Percentiles rank a stretch among this genome's conserved stretches.
Conservation (phyloP, 192 early-diverging fungal species). For the Gonapodya sp. region DNA sequence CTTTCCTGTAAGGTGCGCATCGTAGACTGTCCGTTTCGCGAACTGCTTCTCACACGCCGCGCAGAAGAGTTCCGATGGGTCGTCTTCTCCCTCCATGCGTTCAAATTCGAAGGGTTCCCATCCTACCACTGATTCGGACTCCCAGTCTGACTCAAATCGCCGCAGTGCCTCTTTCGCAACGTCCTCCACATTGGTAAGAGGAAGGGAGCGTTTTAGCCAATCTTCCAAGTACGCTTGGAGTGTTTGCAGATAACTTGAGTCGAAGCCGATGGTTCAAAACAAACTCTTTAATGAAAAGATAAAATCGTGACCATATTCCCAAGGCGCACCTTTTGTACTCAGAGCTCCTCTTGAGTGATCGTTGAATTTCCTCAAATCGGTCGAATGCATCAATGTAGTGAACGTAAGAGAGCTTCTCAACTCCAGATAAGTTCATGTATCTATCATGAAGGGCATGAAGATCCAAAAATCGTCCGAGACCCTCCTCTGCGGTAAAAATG, state of each 20-base stretch:
- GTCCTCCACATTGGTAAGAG: slow-evolving; percentile 58
- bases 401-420: slow-evolving; percentile 52
- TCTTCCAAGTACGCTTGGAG: slow-evolving; percentile 60
- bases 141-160: slow-evolving; percentile 60
- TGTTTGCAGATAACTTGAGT: slow-evolving; percentile 49
- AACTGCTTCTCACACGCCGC: slow-evolving; percentile 55
- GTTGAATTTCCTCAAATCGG: slow-evolving; percentile 29
- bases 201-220: slow-evolving; percentile 64
- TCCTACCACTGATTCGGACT: slow-evolving; percentile 37
- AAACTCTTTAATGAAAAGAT: too few species aligned
- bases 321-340: slow-evolving; percentile 7
- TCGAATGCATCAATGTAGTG: slow-evolving; percentile 60
- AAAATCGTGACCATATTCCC: neutral
- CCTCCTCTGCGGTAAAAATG: slow-evolving; percentile 90
- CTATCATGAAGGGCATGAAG: slow-evolving; percentile 65
- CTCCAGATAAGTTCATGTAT: slow-evolving; percentile 72
- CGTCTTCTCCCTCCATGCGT: slow-evolving; percentile 27
- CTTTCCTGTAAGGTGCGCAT: slow-evolving; percentile 77
- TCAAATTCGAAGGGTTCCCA: slow-evolving; percentile 31
- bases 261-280: neutral
- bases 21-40: slow-evolving; percentile 71
- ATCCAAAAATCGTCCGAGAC: slow-evolving; percentile 73
- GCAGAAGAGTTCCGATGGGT: slow-evolving; percentile 56
- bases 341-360: neutral
- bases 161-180: slow-evolving; percentile 33